phyloP scores from a whole-genome alignment of 2,329 filamentous ascomycete genomes.

The Scedosporium apiospermum region DNA sequence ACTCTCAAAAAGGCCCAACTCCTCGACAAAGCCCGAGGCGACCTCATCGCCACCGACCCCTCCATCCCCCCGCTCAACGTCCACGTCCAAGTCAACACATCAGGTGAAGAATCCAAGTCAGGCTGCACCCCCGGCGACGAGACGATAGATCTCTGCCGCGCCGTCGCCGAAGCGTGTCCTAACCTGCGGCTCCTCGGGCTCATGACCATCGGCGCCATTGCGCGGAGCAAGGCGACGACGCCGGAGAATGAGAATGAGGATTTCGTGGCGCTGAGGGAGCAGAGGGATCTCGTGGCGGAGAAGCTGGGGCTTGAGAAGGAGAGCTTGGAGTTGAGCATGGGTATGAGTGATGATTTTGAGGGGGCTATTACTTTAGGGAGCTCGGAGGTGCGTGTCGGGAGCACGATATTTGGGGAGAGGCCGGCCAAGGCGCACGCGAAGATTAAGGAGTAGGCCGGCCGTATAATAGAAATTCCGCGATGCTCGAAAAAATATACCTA shows the following conservation, averaged over 20 bases:
- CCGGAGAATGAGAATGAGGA: slow-evolving; percentile 84
- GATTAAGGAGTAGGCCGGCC: slow-evolving; percentile 36
- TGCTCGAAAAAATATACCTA: background rate
- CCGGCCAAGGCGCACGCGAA: slow-evolving; percentile 72
- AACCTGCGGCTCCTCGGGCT: slow-evolving; percentile 68
- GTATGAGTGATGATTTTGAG: slow-evolving; percentile 96
- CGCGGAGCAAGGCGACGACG: slow-evolving; percentile 64
- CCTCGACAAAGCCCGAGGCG: slow-evolving; percentile 66
- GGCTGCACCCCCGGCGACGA: slow-evolving; percentile 63
- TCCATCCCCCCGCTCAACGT: slow-evolving; percentile 47
- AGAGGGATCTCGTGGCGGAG: slow-evolving; percentile 58
- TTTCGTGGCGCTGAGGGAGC: slow-evolving; percentile 59
- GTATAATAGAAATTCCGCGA: background rate
- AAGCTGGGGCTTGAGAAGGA: slow-evolving; percentile 37
- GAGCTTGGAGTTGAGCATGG: slow-evolving; percentile 86
- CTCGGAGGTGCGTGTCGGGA: slow-evolving; percentile 83
- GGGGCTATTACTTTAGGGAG: slow-evolving; percentile 77
- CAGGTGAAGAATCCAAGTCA: slow-evolving; percentile 75
- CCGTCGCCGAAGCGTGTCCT: slow-evolving; percentile 62
- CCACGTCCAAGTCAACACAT: slow-evolving; percentile 94
- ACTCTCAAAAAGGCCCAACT: slow-evolving; percentile 76
- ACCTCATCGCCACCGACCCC: slow-evolving; percentile 33
- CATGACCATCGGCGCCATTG: slow-evolving; percentile 97
- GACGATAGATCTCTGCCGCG: slow-evolving; percentile 54
- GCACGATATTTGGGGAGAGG: slow-evolving; percentile 83